Evolutionary conservation across 2,329 filamentous ascomycete genomes (phyloP).

Genomic region (Scolecobasidium constrictum): DNA sequence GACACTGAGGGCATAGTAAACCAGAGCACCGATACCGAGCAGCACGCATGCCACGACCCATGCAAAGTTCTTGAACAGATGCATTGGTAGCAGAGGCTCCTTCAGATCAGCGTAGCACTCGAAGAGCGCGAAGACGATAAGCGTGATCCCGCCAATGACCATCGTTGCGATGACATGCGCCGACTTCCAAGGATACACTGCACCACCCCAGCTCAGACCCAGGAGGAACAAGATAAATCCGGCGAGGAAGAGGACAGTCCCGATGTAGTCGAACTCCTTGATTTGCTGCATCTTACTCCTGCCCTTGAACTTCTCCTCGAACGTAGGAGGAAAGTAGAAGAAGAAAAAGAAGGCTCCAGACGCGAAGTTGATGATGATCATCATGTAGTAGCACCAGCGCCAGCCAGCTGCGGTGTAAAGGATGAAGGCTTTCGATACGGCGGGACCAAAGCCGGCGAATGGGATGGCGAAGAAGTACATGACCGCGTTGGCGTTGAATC

Average conservation of each 20-base stretch:
- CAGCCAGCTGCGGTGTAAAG: constrained; percentile 14
- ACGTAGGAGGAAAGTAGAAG: constrained; percentile 17
- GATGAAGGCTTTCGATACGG: constrained; percentile 13
- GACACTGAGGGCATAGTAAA: constrained; percentile 16
- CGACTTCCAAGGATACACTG: constrained; percentile 32
- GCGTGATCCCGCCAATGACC: constrained; percentile 22
- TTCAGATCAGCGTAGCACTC: constrained; percentile 17
- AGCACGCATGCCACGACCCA: constrained; percentile 19
- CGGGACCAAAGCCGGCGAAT: constrained; percentile 14
- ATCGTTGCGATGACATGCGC: constrained; percentile 29
- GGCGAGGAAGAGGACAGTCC: constrained; percentile 13
- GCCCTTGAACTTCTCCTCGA: constrained; percentile 13
- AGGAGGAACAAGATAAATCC: constrained; percentile 16
- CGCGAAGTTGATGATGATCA: constrained; percentile 14
- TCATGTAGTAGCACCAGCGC: constrained; percentile 15
- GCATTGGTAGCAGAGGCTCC: constrained; percentile 26
- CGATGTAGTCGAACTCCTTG: constrained; percentile 16
- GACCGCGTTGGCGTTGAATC: constrained; percentile 13
- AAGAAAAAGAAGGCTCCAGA: constrained; percentile 13
- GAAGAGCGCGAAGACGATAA: constrained; percentile 27
- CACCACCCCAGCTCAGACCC: constrained; percentile 11
- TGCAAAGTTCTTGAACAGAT: constrained; percentile 22
- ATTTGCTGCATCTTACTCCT: constrained; percentile 15
- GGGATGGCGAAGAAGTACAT: constrained; percentile 14
- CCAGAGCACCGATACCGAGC: constrained; percentile 18